These are phyloP conservation scores for Colletotrichum somersetense DNA, from an alignment of 2,329 filamentous ascomycete species.

Conservation along the genomic window DNA sequence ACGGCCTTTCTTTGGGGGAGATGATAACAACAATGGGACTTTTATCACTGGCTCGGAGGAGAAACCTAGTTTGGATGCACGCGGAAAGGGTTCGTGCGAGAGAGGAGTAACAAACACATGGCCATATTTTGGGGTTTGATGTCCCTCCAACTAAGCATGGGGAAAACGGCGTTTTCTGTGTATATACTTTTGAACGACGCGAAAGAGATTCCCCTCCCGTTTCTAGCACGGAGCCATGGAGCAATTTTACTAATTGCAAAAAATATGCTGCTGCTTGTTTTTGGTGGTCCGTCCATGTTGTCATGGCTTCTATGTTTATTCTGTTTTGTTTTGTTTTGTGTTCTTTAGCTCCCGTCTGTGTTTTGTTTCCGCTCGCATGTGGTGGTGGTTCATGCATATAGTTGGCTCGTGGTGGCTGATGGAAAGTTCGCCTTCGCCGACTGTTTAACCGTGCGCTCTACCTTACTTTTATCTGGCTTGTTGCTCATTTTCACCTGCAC, in stretches of 20 bases:
- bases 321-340: not conserved
- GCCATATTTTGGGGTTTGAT: slow-evolving; percentile 13
- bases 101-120: not conserved
- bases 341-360: not conserved
- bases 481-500: not conserved
- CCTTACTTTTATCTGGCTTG: slow-evolving; percentile 8
- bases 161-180: slow-evolving; percentile 39
- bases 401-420: slow-evolving; percentile 13
- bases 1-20: slow-evolving; percentile 6
- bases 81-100: not conserved
- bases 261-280: not conserved
- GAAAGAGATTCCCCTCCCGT: slow-evolving; percentile 29
- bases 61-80: slow-evolving; percentile 11
- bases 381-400: not conserved
- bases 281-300: not conserved
- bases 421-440: slow-evolving; percentile 6
- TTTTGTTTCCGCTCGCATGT: not conserved
- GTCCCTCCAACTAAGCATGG: slow-evolving; percentile 11
- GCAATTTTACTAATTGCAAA: slow-evolving; percentile 25
- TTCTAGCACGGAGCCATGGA: slow-evolving; percentile 14
- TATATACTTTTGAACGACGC: slow-evolving; percentile 41
- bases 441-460: slow-evolving; percentile 17
- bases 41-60: slow-evolving; percentile 4
- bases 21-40: slow-evolving; percentile 29
- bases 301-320: not conserved